Evolutionary conservation across 129 eudicot species (phyloP).

Genomic region (Lactuca saligna): DNA sequence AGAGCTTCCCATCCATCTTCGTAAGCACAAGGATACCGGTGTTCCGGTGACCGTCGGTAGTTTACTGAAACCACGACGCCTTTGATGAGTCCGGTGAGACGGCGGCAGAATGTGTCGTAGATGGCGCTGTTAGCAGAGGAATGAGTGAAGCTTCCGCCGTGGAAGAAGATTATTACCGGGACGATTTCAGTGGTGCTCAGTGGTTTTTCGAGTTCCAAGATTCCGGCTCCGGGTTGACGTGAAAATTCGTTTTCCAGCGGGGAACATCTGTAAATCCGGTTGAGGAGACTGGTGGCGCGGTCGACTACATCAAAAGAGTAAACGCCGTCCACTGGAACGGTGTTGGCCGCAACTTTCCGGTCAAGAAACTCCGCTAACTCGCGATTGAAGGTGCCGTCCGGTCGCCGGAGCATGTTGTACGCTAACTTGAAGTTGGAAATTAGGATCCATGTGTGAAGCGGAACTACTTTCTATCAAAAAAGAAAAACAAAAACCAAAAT

Average conservation of each 20-base stretch:
- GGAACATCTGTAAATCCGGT: conserved; percentile 62
- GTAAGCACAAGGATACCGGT: conserved; percentile 81
- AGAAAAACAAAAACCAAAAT: conserved; percentile 25
- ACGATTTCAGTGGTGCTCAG: conserved; percentile 64
- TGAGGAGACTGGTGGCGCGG: conserved; percentile 59
- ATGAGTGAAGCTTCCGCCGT: conserved; percentile 91
- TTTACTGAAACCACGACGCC: conserved; percentile 82
- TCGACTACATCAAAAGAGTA: conserved; percentile 81
- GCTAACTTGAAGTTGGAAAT: conserved; percentile 93
- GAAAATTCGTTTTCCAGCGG: conserved; percentile 34
- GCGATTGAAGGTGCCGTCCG: conserved; percentile 93
- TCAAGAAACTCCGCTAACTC: conserved; percentile 78
- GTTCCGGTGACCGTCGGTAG: conserved; percentile 87
- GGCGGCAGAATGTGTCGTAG: conserved; percentile 81
- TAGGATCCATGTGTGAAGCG: conserved; percentile 89
- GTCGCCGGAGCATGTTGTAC: conserved; percentile 82
- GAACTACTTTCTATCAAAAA: conserved; percentile 70
- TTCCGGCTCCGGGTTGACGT: conserved; percentile 30
- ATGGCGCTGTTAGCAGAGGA: conserved; percentile 90
- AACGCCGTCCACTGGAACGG: conserved; percentile 74
- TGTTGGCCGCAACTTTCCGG: conserved; percentile 79
- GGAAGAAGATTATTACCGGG: conserved; percentile 80
- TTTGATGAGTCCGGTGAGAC: conserved; percentile 55
- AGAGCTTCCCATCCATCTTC: conserved; percentile 93
- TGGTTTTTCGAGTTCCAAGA: conserved; percentile 64